Evolutionary conservation across 148 eudicot genomes (phyloP).

Genomic region (Rheum nobile): DNA sequence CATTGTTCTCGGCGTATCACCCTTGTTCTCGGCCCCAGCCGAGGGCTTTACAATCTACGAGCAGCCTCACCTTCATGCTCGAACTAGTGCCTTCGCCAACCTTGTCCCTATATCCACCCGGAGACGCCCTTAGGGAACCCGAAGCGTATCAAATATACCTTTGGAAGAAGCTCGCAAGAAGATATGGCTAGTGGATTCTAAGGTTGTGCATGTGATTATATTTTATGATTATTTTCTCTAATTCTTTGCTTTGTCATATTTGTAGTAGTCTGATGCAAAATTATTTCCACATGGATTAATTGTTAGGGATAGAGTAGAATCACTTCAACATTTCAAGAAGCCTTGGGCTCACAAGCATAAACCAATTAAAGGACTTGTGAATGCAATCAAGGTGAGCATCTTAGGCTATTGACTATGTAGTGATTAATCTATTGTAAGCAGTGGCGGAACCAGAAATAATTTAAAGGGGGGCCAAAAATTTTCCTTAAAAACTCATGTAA

Average conservation of each 20-base stretch:
- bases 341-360: conserved; percentile 99
- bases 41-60: too few species aligned
- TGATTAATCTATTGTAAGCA: conserved; percentile 11
- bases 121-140: too few species aligned
- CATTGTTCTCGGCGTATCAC: too few species aligned
- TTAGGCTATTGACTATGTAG: neutral
- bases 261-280: neutral
- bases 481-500: too few species aligned
- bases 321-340: conserved; percentile 84
- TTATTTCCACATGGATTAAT: conserved; percentile 61
- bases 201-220: conserved; percentile 28
- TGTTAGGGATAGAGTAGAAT: conserved; percentile 57
- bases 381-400: conserved; percentile 63
- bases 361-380: conserved; percentile 55
- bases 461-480: too few species aligned
- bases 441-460: too few species aligned
- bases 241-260: neutral
- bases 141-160: too few species aligned
- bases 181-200: conserved; percentile 93
- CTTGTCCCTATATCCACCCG: too few species aligned
- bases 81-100: too few species aligned
- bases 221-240: neutral
- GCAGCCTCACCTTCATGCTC: too few species aligned
- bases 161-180: conserved; percentile 86
- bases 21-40: too few species aligned